phyloP scores from a whole-genome alignment of 768 basidiomycete species.

The Leccinum barrowsii region DNA sequence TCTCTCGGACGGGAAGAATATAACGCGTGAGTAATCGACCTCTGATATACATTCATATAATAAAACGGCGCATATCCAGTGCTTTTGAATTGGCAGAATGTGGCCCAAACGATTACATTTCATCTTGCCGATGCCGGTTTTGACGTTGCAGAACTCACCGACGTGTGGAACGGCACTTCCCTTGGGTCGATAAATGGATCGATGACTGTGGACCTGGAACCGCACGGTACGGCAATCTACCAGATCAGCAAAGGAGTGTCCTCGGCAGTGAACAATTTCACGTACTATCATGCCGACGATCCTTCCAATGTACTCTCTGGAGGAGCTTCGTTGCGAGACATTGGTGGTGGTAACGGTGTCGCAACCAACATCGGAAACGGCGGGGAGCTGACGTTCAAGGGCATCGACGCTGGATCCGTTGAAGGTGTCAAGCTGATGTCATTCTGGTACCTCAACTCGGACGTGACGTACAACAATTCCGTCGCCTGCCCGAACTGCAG shows the following conservation, averaged over 20 bases:
- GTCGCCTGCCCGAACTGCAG: slow-evolving; percentile 8
- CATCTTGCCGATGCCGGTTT: slow-evolving; percentile 2
- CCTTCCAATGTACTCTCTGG: slow-evolving; percentile 2
- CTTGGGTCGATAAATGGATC: neutral
- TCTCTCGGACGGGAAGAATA: slow-evolving; percentile 2
- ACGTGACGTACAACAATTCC: slow-evolving; percentile 4
- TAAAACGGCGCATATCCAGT: neutral
- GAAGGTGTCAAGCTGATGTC: slow-evolving; percentile 1
- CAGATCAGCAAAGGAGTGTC: neutral
- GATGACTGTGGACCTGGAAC: neutral
- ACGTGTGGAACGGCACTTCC: slow-evolving; percentile 6
- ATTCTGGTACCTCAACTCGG: slow-evolving; percentile 8
- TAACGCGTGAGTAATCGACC: slow-evolving; percentile 1
- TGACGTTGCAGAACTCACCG: neutral
- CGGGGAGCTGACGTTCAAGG: slow-evolving; percentile 7
- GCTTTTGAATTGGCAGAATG: slow-evolving; percentile 5
- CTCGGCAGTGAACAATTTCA: neutral
- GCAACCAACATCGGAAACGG: neutral
- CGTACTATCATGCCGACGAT: neutral
- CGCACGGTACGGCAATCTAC: slow-evolving; percentile 6
- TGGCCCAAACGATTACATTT: neutral
- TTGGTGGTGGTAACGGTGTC: neutral
- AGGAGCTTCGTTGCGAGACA: neutral
- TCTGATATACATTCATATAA: neutral
- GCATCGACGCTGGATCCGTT: slow-evolving; percentile 2